Evolutionary conservation across 441 rosid genomes (phyloP).

Genomic region (Biscutella auriculata): DNA sequence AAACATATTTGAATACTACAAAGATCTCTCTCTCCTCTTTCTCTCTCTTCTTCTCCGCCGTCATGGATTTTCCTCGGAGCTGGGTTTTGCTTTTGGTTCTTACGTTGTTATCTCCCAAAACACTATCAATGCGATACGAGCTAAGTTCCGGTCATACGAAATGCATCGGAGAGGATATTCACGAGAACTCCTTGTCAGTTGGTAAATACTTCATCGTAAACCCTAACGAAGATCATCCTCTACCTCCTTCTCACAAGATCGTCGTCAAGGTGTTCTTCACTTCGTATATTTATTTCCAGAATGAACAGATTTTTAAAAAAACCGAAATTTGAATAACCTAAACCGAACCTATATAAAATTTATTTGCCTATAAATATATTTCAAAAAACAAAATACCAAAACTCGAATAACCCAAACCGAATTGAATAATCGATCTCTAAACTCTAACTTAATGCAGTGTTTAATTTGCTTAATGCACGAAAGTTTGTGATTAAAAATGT

Average conservation of each 20-base stretch:
- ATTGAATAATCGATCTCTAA: no score
- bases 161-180: slow-evolving; percentile 53
- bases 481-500: no score
- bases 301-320: no score
- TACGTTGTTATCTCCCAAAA: slow-evolving; percentile 22
- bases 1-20: neutral
- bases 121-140: slow-evolving; percentile 46
- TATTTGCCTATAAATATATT: no score
- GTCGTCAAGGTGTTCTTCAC: slow-evolving; percentile 37
- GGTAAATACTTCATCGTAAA: slow-evolving; percentile 54
- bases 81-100: slow-evolving; percentile 8
- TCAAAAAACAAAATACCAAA: no score
- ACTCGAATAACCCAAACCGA: no score
- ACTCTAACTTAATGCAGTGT: no score
- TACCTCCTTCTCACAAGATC: slow-evolving; percentile 44
- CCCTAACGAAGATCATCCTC: slow-evolving; percentile 33
- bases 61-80: slow-evolving; percentile 17
- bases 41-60: neutral
- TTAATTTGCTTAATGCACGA: no score
- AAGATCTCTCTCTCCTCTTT: neutral
- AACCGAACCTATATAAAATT: no score
- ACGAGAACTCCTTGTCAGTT: slow-evolving; percentile 36
- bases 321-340: no score
- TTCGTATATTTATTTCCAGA: no score
- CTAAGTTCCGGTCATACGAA: slow-evolving; percentile 36